Conservation (phyloP, 352 stramenopile species). For the Globisporangium radiosum region DNA sequence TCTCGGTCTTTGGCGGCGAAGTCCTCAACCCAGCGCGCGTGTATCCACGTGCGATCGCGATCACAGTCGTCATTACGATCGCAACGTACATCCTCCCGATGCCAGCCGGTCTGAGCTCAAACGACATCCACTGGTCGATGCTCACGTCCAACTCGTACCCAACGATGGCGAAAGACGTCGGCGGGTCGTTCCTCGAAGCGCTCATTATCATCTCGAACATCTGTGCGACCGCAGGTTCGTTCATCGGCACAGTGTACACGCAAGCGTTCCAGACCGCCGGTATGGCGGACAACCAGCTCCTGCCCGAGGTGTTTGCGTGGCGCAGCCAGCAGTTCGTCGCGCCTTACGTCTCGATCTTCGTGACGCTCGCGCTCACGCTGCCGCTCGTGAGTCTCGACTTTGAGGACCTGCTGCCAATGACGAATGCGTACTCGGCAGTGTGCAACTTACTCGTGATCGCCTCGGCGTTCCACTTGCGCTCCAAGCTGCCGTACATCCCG, state of each 20-base stretch:
- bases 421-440: constrained; percentile 88
- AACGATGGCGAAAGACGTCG: constrained; percentile 60
- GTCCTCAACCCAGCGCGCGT: constrained; percentile 76
- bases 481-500: constrained; percentile 58
- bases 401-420: constrained; percentile 69
- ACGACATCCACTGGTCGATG: constrained; percentile 31
- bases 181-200: constrained; percentile 55
- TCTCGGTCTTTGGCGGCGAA: constrained; percentile 88
- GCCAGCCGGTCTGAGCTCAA: constrained; percentile 5
- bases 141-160: constrained; percentile 80
- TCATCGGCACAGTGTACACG: constrained; percentile 75
- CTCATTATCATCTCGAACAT: constrained; percentile 73
- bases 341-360: constrained; percentile 26
- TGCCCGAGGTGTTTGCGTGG: constrained; percentile 47
- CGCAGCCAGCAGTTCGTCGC: constrained; percentile 25
- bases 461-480: constrained; percentile 84
- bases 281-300: constrained; percentile 57
- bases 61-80: constrained; percentile 43
- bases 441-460: constrained; percentile 87
- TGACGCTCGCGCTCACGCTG: constrained; percentile 32
- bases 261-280: constrained; percentile 75
- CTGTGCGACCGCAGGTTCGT: constrained; percentile 80
- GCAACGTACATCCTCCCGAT: constrained; percentile 74
- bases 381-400: constrained; percentile 51
- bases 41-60: constrained; percentile 83